These are phyloP conservation scores for Grosmannia penicillata DNA, from an alignment of 2,329 filamentous ascomycete species.

Conservation along the genomic window DNA sequence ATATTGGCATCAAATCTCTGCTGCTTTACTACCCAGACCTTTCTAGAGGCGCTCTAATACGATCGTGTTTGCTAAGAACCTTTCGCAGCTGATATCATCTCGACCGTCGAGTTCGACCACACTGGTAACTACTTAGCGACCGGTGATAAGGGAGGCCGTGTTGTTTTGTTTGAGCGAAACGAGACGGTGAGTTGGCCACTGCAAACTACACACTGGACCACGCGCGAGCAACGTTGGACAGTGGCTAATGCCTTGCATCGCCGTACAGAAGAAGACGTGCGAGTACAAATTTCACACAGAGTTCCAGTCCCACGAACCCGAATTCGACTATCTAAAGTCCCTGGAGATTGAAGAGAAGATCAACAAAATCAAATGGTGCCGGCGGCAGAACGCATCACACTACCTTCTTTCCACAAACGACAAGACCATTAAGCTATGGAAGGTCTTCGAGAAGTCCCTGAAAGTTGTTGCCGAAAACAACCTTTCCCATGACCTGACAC, in stretches of 20 bases:
- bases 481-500: constrained; percentile 83
- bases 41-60: no score
- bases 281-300: constrained; percentile 99
- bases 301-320: constrained; percentile 97
- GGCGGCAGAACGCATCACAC: constrained; percentile 93
- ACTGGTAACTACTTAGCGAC: constrained; percentile 81
- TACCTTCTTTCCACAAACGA: constrained; percentile 97
- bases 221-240: no score
- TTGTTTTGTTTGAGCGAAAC: constrained; percentile 82
- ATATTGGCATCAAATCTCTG: no score
- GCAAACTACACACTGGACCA: no score
- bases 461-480: constrained; percentile 99
- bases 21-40: no score
- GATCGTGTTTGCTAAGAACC: not conserved
- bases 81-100: constrained; percentile 67
- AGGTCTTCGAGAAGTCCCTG: constrained; percentile 97
- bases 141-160: constrained; percentile 77
- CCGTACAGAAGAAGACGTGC: constrained; percentile 95
- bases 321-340: constrained; percentile 98
- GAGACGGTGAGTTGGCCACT: constrained; percentile 57
- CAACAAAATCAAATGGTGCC: constrained; percentile 99
- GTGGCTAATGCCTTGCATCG: no score
- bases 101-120: constrained; percentile 80
- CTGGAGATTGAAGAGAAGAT: constrained; percentile 99
- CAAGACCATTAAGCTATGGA: constrained; percentile 99